phyloP scores from a whole-genome alignment of 2,329 filamentous ascomycete species.

The Teratosphaeria gauchensis region DNA sequence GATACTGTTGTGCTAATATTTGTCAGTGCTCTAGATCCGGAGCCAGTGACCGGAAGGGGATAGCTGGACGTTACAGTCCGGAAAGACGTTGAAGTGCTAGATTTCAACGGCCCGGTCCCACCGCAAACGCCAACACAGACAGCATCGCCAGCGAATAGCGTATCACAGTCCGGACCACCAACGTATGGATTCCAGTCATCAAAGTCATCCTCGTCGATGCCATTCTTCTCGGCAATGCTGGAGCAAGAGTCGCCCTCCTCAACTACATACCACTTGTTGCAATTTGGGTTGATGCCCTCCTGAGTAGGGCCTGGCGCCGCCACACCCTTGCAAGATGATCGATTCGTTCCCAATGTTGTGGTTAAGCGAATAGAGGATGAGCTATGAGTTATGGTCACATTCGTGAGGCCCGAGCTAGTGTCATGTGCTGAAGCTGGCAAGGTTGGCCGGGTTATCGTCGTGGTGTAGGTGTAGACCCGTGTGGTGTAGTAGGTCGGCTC shows the following conservation, averaged over 20 bases:
- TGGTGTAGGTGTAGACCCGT: background rate
- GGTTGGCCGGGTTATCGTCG: background rate
- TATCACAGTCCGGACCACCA: background rate
- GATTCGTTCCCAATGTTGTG: background rate
- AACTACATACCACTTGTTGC: constrained; percentile 17
- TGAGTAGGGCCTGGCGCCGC: constrained; percentile 16
- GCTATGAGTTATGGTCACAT: background rate
- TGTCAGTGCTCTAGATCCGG: background rate
- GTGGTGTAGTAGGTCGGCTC: background rate
- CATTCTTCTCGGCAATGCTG: constrained; percentile 10
- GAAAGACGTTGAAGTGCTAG: background rate
- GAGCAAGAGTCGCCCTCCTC: constrained; percentile 16
- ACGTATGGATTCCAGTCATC: constrained; percentile 16
- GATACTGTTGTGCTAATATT: background rate
- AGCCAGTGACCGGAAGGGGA: background rate
- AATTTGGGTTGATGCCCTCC: constrained; percentile 14
- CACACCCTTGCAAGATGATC: constrained; percentile 4
- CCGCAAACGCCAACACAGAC: background rate
- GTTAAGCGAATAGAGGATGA: background rate
- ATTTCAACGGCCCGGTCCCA: background rate
- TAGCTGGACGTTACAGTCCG: background rate
- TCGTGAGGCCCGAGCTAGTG: background rate
- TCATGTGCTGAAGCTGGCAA: background rate
- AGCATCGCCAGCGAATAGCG: background rate
- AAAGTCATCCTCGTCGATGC: constrained; percentile 13